These are phyloP conservation scores for Sclerotinia glacialis DNA, from an alignment of 2,329 filamentous ascomycete species.

Conservation along the genomic window DNA sequence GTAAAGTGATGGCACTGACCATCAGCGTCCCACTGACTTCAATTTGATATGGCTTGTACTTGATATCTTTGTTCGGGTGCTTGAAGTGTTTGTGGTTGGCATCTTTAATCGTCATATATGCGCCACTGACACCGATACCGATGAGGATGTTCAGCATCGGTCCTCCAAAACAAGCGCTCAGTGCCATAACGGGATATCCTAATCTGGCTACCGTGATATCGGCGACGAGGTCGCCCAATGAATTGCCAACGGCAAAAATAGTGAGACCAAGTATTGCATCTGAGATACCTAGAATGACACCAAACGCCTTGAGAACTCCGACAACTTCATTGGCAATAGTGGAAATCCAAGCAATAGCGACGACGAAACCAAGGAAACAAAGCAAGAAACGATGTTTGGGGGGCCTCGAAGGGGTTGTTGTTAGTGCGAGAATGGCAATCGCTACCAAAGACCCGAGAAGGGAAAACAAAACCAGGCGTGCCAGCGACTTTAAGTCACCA, in stretches of 20 bases:
- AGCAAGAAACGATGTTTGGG: slow-evolving; percentile 74
- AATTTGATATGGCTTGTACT: slow-evolving; percentile 77
- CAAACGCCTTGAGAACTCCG: slow-evolving; percentile 86
- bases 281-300: slow-evolving; percentile 87
- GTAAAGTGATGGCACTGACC: slow-evolving; percentile 78
- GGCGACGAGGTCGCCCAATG: slow-evolving; percentile 87
- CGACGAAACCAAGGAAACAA: slow-evolving; percentile 85
- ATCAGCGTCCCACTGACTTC: slow-evolving; percentile 81
- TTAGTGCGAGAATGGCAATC: slow-evolving; percentile 63
- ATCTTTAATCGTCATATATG: slow-evolving; percentile 77
- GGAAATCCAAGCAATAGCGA: slow-evolving; percentile 93
- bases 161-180: slow-evolving; percentile 93
- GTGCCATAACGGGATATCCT: slow-evolving; percentile 93
- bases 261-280: slow-evolving; percentile 94
- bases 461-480: slow-evolving; percentile 59
- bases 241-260: slow-evolving; percentile 95
- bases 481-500: slow-evolving; percentile 53
- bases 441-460: slow-evolving; percentile 67
- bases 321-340: slow-evolving; percentile 95
- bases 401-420: slow-evolving; percentile 64
- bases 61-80: slow-evolving; percentile 62
- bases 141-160: slow-evolving; percentile 97
- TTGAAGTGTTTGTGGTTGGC: slow-evolving; percentile 64
- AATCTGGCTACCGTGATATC: slow-evolving; percentile 91
- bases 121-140: slow-evolving; percentile 86